Conservation (phyloP, 23 red algal genomes). For the Gracilaria domingensis region DNA sequence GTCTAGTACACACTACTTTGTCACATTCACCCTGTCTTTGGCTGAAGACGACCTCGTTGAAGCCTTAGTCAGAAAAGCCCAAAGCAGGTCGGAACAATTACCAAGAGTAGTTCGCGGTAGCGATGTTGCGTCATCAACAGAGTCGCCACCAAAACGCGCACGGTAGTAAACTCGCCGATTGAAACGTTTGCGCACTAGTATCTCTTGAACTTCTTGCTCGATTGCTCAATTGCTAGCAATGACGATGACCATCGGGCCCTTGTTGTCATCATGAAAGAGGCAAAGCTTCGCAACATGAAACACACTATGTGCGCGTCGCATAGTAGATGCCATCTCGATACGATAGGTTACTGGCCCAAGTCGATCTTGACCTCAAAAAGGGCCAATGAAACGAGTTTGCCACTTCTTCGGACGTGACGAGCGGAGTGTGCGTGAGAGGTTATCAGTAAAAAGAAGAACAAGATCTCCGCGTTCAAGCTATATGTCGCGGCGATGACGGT, state of each 20-base stretch:
- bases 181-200: too few species aligned
- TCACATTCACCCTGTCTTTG: too few species aligned
- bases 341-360: neutral
- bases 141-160: too few species aligned
- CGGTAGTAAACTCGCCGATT: too few species aligned
- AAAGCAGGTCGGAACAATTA: too few species aligned
- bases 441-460: slow-evolving; percentile 23
- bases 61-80: too few species aligned
- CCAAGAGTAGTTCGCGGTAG: too few species aligned
- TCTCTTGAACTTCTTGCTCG: too few species aligned
- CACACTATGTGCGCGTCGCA: neutral
- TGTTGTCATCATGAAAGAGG: neutral
- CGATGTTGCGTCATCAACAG: too few species aligned
- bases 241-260: slow-evolving; percentile 13
- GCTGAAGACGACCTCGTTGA: too few species aligned
- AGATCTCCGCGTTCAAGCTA: neutral
- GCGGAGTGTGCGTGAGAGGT: neutral
- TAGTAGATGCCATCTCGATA: slow-evolving; percentile 2
- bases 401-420: slow-evolving; percentile 1
- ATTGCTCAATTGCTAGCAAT: neutral
- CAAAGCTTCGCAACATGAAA: neutral
- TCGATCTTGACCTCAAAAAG: neutral
- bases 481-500: neutral
- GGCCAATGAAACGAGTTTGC: neutral
- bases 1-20: too few species aligned